Evolutionary conservation across 805 yeast genomes (phyloP), one percentile per base, ranked within the genome.

Genomic region (Yamadazyma endophytica): DNA sequence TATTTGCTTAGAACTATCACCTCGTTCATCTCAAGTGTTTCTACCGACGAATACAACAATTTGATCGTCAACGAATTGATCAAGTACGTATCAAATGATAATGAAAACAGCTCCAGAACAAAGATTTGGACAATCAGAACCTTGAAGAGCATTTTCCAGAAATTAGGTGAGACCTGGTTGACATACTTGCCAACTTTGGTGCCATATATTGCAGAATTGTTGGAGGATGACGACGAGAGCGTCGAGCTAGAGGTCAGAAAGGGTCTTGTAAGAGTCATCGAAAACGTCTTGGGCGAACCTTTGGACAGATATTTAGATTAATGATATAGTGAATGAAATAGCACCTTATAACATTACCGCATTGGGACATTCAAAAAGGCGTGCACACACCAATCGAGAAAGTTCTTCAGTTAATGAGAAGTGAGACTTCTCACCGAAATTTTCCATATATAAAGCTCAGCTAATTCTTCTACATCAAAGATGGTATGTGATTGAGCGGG

Each of bases 101-200:
- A 84, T 50, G 79, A 75, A 26, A 54, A 71, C 27, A 62, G 81
- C 26, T 61, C 72, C 13, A 85, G 80, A 48, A 77, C 92, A 71
- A 80, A 79, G 64, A 73, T 80, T 28, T 83, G 95, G 90, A 78
- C 97, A 16, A 74, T 86, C 32, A 77, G 81, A 54, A 68, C 85
- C 2, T 71, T 92, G 54, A 86, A 85, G 57, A 68, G 78, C 16
- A 77, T 92, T 19, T 92, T 88, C 70, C 83, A 84, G 43, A 84
- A 84, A 65, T 82, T 88, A 47, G 97, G 97, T 33, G 97, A 92
- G 49, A 86, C 80, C 54, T 92, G 97, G 98, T 71, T 92, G 43
- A 67, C 82, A 20, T 71, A 84, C 65, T 69, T 92, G 47, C 98
- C 98, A 15, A 96, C 89, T 52, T 72, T 92, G 46, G 95, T 92